Evolutionary conservation across 164 flowering plant genomes (phyloP), one percentile per base, ranked within the genome.

Genomic region (Echeveria elegans): DNA sequence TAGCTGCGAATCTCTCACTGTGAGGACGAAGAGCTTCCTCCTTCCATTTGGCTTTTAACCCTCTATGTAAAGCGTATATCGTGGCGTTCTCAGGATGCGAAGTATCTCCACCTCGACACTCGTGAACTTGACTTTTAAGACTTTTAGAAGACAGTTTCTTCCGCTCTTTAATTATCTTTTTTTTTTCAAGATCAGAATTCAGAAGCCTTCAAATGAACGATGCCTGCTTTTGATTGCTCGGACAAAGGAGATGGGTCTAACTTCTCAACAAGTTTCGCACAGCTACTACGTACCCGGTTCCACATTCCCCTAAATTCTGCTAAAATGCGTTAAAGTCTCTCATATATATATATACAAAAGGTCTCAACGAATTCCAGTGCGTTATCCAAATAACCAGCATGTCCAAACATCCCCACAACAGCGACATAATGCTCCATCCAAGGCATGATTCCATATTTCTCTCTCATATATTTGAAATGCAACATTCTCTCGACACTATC

Each of bases 21-120:
- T 61, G 64, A 28, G 64, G 37, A 28, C 29, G 64, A 29, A 61
- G 64, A 1, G 64, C 64, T 29, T 61, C 64, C 37, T 61, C 64
- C 21, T 61, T 61, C 31, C 64, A 61, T 61, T 34, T 61, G 64
- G 32, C 19, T 34, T 34, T 30, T 23, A 61, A 15, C 19, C 64
- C 64, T 61, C 64, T 7, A 10, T 29, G 64, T 8, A 29, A 29
- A 3, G 64, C 64, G 14, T 61, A 61, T 6, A 61, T 61, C 64
- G 37, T 61, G 21, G 29, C 64, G 14, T 34, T 61, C 11, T 61
- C 64, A 28, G 64, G 64, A 61, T 61, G 64, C 8, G 64, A 61
- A 29, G 37, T 61, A 28, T 61, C 64, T 10, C 64, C 64, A 2
- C 37, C 64, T 61, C 64, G 64, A 61, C 30, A 61, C 19, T 61